A percentile compares a stretch with the other conserved stretches of the same genome.
Evolutionary conservation across 495 filamentous ascomycete species (phyloP).

Genomic region (Aspergillus nanangensis): DNA sequence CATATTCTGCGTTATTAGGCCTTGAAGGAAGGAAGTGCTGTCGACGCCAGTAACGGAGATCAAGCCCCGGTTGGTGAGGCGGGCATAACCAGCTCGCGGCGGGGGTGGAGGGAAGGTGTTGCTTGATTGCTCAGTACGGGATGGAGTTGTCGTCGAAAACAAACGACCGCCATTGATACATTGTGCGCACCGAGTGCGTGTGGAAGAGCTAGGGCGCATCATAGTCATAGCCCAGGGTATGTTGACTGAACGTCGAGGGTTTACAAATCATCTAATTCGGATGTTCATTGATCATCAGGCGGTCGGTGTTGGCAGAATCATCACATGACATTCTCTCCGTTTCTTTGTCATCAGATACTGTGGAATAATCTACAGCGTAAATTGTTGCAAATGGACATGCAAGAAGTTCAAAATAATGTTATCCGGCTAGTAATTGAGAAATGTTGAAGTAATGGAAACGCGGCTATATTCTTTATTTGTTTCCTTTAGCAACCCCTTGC

Average conservation of each 20-base stretch:
- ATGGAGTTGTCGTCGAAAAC: conserved; percentile 30
- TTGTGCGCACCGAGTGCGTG: conserved; percentile 21
- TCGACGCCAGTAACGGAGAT: conserved; percentile 76
- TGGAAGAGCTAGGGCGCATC: conserved; percentile 27
- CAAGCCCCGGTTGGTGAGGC: conserved; percentile 66
- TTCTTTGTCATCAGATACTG: neutral
- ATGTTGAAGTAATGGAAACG: too few relatives aligned
- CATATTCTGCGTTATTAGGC: conserved; percentile 76
- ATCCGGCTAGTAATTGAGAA: too few relatives aligned
- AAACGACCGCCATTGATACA: conserved; percentile 20
- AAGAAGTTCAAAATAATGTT: too few relatives aligned
- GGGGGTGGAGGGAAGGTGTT: conserved; percentile 21
- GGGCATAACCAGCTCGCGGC: conserved; percentile 37
- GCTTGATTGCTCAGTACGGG: conserved; percentile 15
- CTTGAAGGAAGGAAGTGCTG: conserved; percentile 80
- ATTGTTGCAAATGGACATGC: too few relatives aligned
- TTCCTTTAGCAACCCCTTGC: conserved; percentile 51
- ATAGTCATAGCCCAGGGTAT: conserved; percentile 14
- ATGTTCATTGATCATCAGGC: conserved; percentile 14
- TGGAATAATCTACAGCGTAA: too few relatives aligned
- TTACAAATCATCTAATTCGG: conserved; percentile 13
- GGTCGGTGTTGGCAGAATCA: conserved; percentile 28
- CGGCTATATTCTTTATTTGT: conserved; percentile 23
- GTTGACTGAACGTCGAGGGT: neutral
- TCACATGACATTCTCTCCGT: conserved; percentile 5